These are phyloP conservation scores for Debaryomyces prosopidis DNA, from an alignment of 805 yeast species.

Conservation along the genomic window DNA sequence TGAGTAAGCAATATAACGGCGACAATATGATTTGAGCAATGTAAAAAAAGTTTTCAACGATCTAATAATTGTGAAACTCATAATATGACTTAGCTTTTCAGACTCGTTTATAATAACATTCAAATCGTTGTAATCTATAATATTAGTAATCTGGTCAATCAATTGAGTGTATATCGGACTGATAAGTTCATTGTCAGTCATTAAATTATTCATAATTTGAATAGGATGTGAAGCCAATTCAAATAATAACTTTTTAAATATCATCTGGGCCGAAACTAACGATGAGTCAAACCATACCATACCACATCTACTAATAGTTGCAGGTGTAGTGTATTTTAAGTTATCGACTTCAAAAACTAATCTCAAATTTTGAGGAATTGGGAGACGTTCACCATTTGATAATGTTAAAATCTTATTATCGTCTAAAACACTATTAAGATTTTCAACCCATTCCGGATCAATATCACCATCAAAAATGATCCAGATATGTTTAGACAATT, in stretches of 20 bases:
- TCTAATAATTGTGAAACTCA: constrained; percentile 45
- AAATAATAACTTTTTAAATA: constrained; percentile 15
- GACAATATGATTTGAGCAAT: constrained; percentile 37
- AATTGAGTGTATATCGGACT: constrained; percentile 12
- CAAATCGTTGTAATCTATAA: neutral
- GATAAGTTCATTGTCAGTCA: constrained; percentile 4
- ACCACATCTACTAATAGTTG: constrained; percentile 92
- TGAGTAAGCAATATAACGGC: constrained; percentile 15
- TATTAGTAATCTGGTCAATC: neutral
- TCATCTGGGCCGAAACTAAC: constrained; percentile 16
- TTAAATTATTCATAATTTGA: constrained; percentile 8
- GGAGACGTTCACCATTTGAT: constrained; percentile 85
- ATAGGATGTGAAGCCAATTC: constrained; percentile 15
- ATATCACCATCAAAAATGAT: constrained; percentile 89
- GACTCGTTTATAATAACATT: constrained; percentile 24
- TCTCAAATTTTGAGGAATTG: constrained; percentile 61
- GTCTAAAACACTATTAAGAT: constrained; percentile 85
- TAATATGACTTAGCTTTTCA: constrained; percentile 43
- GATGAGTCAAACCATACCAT: constrained; percentile 68
- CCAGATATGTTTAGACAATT: constrained; percentile 59
- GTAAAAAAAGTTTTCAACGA: constrained; percentile 40
- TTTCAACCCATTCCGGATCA: constrained; percentile 93
- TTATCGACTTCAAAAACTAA: constrained; percentile 76
- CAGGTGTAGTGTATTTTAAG: constrained; percentile 73
- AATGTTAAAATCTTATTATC: constrained; percentile 80